phyloP scores from a whole-genome alignment of 2,329 filamentous ascomycete genomes.

The Aspergillus clavatus region DNA sequence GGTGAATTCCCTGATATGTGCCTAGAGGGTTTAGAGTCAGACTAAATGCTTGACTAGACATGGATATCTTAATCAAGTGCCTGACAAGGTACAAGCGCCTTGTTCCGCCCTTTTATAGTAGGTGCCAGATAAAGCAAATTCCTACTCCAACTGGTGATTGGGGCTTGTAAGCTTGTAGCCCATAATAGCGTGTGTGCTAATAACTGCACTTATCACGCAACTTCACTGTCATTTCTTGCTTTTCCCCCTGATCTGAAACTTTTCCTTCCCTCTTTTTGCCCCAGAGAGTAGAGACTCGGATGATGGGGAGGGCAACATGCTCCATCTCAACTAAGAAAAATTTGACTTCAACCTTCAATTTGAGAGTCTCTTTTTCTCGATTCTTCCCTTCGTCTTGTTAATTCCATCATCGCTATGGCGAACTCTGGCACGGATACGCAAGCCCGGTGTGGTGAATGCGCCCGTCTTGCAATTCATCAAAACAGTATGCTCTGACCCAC shows the following conservation, averaged over 20 bases:
- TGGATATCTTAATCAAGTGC: no score
- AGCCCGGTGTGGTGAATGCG: constrained; percentile 29
- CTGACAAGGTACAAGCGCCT: no score
- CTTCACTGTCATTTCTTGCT: not conserved
- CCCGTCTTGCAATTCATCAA: constrained; percentile 24
- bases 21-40: no score
- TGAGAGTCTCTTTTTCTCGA: constrained; percentile 14
- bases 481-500: constrained; percentile 21
- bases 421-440: constrained; percentile 22
- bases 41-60: no score
- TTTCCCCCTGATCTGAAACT: not conserved
- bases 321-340: constrained; percentile 6
- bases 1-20: no score
- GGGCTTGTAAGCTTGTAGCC: no score
- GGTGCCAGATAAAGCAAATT: no score
- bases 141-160: no score
- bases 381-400: constrained; percentile 10
- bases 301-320: not conserved
- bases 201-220: not conserved
- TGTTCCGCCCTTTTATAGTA: no score
- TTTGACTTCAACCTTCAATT: constrained; percentile 15
- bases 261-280: not conserved
- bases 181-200: not conserved
- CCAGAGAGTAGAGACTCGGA: not conserved
- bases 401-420: constrained; percentile 24